Evolutionary conservation across 306 rosid species (phyloP), one percentile per base, ranked within the genome.

Genomic region (Cucumis hystrix): DNA sequence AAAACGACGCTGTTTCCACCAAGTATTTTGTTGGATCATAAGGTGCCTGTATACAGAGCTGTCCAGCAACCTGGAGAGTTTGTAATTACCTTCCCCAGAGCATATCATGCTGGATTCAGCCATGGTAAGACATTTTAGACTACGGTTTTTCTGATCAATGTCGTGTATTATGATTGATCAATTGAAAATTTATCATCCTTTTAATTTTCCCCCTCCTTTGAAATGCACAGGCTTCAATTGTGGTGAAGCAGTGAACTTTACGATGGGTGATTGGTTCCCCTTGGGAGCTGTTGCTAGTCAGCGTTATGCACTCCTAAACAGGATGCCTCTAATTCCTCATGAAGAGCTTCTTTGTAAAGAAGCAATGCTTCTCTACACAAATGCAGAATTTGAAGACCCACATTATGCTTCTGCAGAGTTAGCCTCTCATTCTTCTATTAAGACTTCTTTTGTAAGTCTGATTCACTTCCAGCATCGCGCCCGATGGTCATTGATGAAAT

Each of bases 221-320:
- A 72, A 52, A 77, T 80, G 71, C 85, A 30, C 81, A 96, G 99
- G 99, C 80, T 96, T 96, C 81, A 96, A 96, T 83, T 92, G 98
- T 77, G 99, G 99, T 37, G 99, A 96, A 83, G 99, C 99, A 15
- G 98, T 96, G 85, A 96, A 96, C 87, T 96, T 96, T 85, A 98
- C 99, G 30, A 87, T 89, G 83, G 98, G 96, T 52, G 96, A 96
- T 87, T 96, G 99, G 99, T 96, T 96, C 81, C 97, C 93, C 56
- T 80, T 92, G 81, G 98, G 98, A 20, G 99, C 93, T 83, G 83
- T 88, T 81, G 97, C 98, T 39, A 92, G 98, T 88, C 89, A 84
- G 77, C 93, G 97, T 80, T 96, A 96, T 86, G 89, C 99, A 17
- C 80, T 79, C 79, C 97, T 96, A 55, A 88, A 88, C 81, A 89